A percentile compares a stretch with the other conserved stretches of the same genome.
These are phyloP conservation scores for Botryotinia calthae DNA, from an alignment of 2,329 filamentous ascomycete species.

Conservation along the genomic window DNA sequence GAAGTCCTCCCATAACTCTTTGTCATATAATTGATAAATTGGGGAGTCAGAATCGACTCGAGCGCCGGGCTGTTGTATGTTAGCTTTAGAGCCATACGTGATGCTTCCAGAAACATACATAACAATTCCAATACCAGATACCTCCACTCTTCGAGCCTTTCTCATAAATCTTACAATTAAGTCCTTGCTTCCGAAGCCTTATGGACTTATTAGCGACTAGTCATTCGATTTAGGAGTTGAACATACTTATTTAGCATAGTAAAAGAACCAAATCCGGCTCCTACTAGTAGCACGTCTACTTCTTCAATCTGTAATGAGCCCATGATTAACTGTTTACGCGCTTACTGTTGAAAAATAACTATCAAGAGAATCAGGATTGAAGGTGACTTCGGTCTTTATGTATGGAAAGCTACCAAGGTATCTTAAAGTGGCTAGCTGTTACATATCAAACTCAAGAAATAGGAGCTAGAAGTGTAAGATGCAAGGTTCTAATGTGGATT, in stretches of 20 bases:
- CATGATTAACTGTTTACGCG: constrained; percentile 1
- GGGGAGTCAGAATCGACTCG: constrained; percentile 44
- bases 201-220: neutral
- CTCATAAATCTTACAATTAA: constrained; percentile 51
- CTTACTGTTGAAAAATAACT: neutral
- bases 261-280: constrained; percentile 36
- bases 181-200: constrained; percentile 48
- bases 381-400: neutral
- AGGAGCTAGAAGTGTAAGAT: neutral
- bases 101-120: constrained; percentile 34
- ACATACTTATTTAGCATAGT: constrained; percentile 31
- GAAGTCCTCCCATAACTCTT: constrained; percentile 50
- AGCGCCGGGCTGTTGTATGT: constrained; percentile 43
- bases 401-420: neutral
- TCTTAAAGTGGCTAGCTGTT: neutral
- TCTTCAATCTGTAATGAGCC: constrained; percentile 34
- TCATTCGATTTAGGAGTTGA: constrained; percentile 41
- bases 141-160: constrained; percentile 52
- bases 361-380: neutral
- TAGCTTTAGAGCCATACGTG: neutral
- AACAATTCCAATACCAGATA: constrained; percentile 46
- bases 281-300: constrained; percentile 38
- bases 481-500: neutral
- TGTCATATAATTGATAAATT: constrained; percentile 47
- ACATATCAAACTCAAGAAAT: neutral